A percentile compares a stretch with the other conserved stretches of the same genome.
Evolutionary conservation across 176 grass and related monocot genomes (phyloP).

Genomic region (Stipa capillata): DNA sequence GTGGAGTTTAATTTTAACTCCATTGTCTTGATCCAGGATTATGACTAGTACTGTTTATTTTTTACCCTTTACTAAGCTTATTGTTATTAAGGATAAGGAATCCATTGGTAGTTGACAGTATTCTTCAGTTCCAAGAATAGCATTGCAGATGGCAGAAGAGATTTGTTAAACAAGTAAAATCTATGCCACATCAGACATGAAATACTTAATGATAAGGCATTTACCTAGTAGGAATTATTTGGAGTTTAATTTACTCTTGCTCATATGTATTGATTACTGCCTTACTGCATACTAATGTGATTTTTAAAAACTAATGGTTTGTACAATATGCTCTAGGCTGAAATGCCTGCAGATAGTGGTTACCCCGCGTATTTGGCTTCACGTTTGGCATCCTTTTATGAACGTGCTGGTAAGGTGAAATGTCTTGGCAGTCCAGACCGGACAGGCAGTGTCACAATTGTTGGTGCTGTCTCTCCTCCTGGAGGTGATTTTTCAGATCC

Average conservation of each 20-base stretch:
- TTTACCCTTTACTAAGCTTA: background rate
- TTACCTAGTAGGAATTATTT: background rate
- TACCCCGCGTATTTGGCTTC: conserved; percentile 98
- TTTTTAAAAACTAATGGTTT: conserved; percentile 17
- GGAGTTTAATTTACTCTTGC: background rate
- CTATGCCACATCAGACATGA: no score
- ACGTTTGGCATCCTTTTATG: conserved; percentile 94
- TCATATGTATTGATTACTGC: background rate
- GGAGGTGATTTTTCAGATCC: conserved; percentile 99
- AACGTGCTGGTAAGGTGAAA: conserved; percentile 98
- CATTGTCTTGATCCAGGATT: background rate
- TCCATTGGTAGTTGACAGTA: background rate
- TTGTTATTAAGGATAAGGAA: background rate
- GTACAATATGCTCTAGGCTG: conserved; percentile 55
- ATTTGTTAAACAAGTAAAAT: no score
- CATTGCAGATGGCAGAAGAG: background rate
- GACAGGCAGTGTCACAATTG: conserved; percentile 98
- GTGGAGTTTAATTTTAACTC: background rate
- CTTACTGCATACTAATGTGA: background rate
- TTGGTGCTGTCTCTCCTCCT: conserved; percentile 96
- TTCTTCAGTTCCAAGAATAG: background rate
- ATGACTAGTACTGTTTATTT: background rate
- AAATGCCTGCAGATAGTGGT: conserved; percentile 99
- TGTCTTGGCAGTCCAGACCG: conserved; percentile 87
- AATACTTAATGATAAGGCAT: no score